A percentile compares a stretch with the other conserved stretches of the same genome.
Conservation (phyloP, 352 stramenopile genomes). For the Nothophytophthora sp. region DNA sequence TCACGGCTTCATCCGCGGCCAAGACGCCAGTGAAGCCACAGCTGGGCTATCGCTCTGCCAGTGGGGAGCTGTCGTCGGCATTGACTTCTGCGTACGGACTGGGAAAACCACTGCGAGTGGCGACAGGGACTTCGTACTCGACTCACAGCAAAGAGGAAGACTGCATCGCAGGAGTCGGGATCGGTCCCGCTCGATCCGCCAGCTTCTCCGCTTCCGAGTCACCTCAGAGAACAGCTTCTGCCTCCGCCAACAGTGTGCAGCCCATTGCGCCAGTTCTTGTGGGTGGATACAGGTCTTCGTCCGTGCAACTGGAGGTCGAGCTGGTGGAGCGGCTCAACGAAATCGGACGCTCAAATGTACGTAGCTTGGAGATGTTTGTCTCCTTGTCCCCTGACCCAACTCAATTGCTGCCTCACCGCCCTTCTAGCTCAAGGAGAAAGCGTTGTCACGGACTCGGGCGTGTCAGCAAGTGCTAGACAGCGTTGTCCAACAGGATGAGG, state of each 20-base stretch:
- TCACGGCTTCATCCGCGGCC: constrained; percentile 15
- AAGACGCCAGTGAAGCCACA: constrained; percentile 5
- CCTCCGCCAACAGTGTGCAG: neutral
- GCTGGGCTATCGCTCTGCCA: constrained; percentile 8
- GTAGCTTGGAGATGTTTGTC: neutral
- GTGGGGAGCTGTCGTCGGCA: neutral
- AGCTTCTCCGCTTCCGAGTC: constrained; percentile 12
- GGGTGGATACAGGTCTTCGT: constrained; percentile 47
- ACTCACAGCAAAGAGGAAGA: constrained; percentile 27
- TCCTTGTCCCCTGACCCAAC: too few relatives aligned
- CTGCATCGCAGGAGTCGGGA: constrained; percentile 19
- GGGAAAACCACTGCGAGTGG: neutral
- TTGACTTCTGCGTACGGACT: neutral
- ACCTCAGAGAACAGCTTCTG: neutral
- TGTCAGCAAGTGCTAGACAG: constrained; percentile 52
- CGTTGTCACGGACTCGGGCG: constrained; percentile 43
- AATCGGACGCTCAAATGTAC: constrained; percentile 65
- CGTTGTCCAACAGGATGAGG: constrained; percentile 65
- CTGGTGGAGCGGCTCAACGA: constrained; percentile 64
- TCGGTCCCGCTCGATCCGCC: constrained; percentile 15
- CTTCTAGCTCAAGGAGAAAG: constrained; percentile 57
- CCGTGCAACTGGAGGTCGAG: constrained; percentile 63
- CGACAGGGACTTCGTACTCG: neutral
- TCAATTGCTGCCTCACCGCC: constrained; percentile 1
- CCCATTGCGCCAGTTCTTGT: constrained; percentile 18